Conservation (phyloP, 2,329 filamentous ascomycete genomes). For the Phialocephala subalpina region DNA sequence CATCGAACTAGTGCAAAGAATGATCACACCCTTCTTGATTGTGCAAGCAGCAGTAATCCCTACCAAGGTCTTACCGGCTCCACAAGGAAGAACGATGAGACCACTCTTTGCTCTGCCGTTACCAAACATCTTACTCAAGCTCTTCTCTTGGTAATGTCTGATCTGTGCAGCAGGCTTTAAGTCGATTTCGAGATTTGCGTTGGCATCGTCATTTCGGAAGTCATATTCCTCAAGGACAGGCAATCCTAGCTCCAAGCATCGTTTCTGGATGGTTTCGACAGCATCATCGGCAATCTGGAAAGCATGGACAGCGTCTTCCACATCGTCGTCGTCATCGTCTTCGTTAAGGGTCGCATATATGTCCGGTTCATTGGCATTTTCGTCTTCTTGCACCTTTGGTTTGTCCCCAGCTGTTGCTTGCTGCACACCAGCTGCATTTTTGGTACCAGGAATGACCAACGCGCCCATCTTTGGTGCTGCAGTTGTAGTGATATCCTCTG, state of each 20-base stretch:
- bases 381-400: slow-evolving; percentile 52
- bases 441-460: slow-evolving; percentile 92
- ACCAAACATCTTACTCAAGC: slow-evolving; percentile 98
- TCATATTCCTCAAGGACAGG: slow-evolving; percentile 97
- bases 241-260: slow-evolving; percentile 85
- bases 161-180: slow-evolving; percentile 89
- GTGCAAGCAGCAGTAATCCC: slow-evolving; percentile 99
- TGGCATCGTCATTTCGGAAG: slow-evolving; percentile 89
- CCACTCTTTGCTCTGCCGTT: slow-evolving; percentile 97
- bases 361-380: slow-evolving; percentile 67
- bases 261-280: slow-evolving; percentile 88
- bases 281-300: slow-evolving; percentile 88
- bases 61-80: slow-evolving; percentile 95
- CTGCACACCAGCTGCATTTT: slow-evolving; percentile 87
- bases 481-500: slow-evolving; percentile 77
- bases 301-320: slow-evolving; percentile 86
- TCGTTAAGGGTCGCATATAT: slow-evolving; percentile 77
- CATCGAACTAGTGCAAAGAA: slow-evolving; percentile 97
- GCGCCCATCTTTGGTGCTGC: slow-evolving; percentile 86
- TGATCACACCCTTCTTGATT: slow-evolving; percentile 94
- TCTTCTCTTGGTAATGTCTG: slow-evolving; percentile 95
- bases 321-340: slow-evolving; percentile 85
- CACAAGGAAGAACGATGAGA: slow-evolving; percentile 95
- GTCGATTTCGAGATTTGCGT: slow-evolving; percentile 93
- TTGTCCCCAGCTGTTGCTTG: slow-evolving; percentile 64